These are phyloP conservation scores for Hansfordia pulvinata DNA, from an alignment of 2,329 filamentous ascomycete species.

Conservation along the genomic window DNA sequence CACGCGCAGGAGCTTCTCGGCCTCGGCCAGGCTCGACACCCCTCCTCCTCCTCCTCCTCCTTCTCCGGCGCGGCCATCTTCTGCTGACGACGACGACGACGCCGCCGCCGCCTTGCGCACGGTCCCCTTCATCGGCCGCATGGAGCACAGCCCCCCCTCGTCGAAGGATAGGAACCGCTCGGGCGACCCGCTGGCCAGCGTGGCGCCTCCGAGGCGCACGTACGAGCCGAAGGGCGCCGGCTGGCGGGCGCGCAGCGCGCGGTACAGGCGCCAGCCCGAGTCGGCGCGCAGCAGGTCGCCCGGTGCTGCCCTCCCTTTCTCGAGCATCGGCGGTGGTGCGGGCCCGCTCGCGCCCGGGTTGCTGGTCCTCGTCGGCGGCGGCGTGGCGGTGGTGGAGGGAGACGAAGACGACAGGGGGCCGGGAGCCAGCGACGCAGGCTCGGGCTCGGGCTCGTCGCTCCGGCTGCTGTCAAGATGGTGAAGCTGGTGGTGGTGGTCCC, in stretches of 20 bases:
- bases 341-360: too few relatives aligned
- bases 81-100: too few relatives aligned
- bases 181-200: constrained; percentile 71
- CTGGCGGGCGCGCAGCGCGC: constrained; percentile 53
- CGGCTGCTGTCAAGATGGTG: too few relatives aligned
- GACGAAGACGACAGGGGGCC: too few relatives aligned
- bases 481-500: too few relatives aligned
- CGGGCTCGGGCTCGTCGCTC: too few relatives aligned
- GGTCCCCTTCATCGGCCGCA: constrained; percentile 93
- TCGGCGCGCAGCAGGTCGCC: constrained; percentile 6
- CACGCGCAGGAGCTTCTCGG: constrained; percentile 57
- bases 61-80: too few relatives aligned
- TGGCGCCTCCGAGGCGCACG: constrained; percentile 53
- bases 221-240: constrained; percentile 80
- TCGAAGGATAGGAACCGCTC: constrained; percentile 67
- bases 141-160: constrained; percentile 47
- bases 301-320: constrained; percentile 8
- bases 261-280: constrained; percentile 58
- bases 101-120: constrained; percentile 61
- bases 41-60: too few relatives aligned
- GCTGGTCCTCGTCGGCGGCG: too few relatives aligned
- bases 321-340: constrained; percentile 31
- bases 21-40: constrained; percentile 57
- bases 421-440: too few relatives aligned
- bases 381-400: too few relatives aligned